Evolutionary conservation across 306 rosid species (phyloP).

Genomic region (Hippophae tibetana): DNA sequence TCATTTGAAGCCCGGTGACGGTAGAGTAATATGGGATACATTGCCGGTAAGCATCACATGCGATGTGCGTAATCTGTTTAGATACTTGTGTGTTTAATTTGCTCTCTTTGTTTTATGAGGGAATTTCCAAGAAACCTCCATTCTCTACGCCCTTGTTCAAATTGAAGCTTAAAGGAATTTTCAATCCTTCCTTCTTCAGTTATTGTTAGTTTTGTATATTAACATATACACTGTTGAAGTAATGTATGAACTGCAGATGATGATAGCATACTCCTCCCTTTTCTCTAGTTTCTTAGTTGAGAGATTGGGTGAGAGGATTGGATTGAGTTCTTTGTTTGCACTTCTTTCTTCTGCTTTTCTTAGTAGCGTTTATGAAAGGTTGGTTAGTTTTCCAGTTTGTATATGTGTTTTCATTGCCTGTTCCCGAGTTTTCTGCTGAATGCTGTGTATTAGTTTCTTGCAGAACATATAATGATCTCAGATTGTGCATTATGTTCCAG

Average conservation of each 20-base stretch:
- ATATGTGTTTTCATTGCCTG: slow-evolving; percentile 7
- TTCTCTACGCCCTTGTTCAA: background rate
- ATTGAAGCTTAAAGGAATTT: background rate
- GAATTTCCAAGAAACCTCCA: no score
- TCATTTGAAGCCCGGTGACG: slow-evolving; percentile 47
- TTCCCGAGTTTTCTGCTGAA: slow-evolving; percentile 26
- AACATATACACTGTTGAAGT: background rate
- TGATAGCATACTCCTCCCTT: slow-evolving; percentile 51
- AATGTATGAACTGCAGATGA: slow-evolving; percentile 43
- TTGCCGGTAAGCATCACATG: slow-evolving; percentile 39
- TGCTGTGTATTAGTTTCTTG: slow-evolving; percentile 34
- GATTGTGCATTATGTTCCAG: slow-evolving; percentile 52
- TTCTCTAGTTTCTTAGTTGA: slow-evolving; percentile 46
- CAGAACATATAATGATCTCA: slow-evolving; percentile 43
- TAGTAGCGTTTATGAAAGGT: slow-evolving; percentile 41
- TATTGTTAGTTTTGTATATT: background rate
- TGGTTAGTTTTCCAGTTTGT: slow-evolving; percentile 3
- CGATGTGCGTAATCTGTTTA: slow-evolving; percentile 4
- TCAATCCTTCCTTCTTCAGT: background rate
- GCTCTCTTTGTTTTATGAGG: background rate
- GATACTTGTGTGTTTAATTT: slow-evolving; percentile 7
- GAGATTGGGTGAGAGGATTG: slow-evolving; percentile 42
- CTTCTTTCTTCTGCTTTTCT: slow-evolving; percentile 34
- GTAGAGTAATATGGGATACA: slow-evolving; percentile 46
- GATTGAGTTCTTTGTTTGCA: slow-evolving; percentile 35